Evolutionary conservation across 2,329 filamentous ascomycete genomes (phyloP).

Genomic region (Exophiala aquamarina): DNA sequence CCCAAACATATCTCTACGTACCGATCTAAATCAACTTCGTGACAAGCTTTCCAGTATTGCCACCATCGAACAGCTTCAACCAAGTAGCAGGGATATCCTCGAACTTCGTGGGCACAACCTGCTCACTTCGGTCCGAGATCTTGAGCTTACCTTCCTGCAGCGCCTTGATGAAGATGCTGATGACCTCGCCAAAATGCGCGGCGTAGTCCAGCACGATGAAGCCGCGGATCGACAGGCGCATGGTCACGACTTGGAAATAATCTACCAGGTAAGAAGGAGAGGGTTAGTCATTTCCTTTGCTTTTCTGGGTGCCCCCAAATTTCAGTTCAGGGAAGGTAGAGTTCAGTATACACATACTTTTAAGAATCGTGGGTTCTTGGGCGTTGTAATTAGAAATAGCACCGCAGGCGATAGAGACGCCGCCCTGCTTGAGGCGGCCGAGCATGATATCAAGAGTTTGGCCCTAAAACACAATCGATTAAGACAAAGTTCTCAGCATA

Average conservation of each 20-base stretch:
- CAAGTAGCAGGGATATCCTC: conserved; percentile 54
- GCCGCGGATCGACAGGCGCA: conserved; percentile 26
- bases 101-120: conserved; percentile 43
- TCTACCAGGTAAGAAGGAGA: conserved; percentile 4
- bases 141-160: conserved; percentile 65
- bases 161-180: conserved; percentile 69
- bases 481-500: background rate
- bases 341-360: conserved; percentile 15
- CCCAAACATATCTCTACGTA: too few species aligned
- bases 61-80: conserved; percentile 61
- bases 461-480: conserved; percentile 16
- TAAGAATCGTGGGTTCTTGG: conserved; percentile 17
- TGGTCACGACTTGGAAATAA: conserved; percentile 54
- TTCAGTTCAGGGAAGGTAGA: background rate
- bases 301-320: too few species aligned
- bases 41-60: conserved; percentile 65
- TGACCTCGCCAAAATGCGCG: conserved; percentile 59
- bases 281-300: too few species aligned
- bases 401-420: conserved; percentile 55
- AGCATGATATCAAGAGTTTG: conserved; percentile 26
- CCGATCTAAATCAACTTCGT: conserved; percentile 13
- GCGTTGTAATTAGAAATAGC: conserved; percentile 50
- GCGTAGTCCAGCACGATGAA: conserved; percentile 53
- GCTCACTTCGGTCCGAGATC: conserved; percentile 57
- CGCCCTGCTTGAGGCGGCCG: conserved; percentile 13